Evolutionary conservation across 1,139 yeast species (phyloP).

Genomic region (Lodderomyces parapsilosis): DNA sequence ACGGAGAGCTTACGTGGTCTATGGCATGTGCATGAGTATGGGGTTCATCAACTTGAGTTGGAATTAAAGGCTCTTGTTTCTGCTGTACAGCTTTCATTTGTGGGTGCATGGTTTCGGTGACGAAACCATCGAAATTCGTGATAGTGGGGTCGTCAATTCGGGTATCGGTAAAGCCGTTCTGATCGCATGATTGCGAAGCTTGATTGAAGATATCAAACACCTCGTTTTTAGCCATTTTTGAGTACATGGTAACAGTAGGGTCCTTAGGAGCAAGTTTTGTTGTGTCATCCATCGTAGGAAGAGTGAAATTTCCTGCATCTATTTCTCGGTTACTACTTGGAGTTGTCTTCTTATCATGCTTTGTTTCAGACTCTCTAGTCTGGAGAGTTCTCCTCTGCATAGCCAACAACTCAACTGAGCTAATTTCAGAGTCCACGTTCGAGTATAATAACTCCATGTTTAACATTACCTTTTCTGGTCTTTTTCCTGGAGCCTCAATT

Average conservation of each 20-base stretch:
- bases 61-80: conserved; percentile 7
- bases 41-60: conserved; percentile 5
- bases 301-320: conserved; percentile 26
- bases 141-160: conserved; percentile 30
- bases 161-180: conserved; percentile 30
- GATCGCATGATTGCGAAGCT: conserved; percentile 40
- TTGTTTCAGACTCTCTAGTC: neutral
- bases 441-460: conserved; percentile 58
- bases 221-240: conserved; percentile 76
- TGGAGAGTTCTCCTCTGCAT: neutral
- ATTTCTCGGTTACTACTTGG: conserved; percentile 8
- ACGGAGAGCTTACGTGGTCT: conserved; percentile 42
- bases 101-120: conserved; percentile 47
- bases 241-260: conserved; percentile 78
- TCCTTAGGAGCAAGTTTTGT: conserved; percentile 37
- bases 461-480: conserved; percentile 61
- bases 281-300: conserved; percentile 29
- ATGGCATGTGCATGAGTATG: conserved; percentile 1
- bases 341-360: neutral
- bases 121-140: conserved; percentile 49
- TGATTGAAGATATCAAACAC: conserved; percentile 75
- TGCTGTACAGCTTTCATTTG: conserved; percentile 20
- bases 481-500: conserved; percentile 57
- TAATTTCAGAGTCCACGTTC: conserved; percentile 30
- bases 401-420: conserved; percentile 59